Conservation (phyloP, 2,329 filamentous ascomycete species). For the Gliomastix tumulicola region DNA sequence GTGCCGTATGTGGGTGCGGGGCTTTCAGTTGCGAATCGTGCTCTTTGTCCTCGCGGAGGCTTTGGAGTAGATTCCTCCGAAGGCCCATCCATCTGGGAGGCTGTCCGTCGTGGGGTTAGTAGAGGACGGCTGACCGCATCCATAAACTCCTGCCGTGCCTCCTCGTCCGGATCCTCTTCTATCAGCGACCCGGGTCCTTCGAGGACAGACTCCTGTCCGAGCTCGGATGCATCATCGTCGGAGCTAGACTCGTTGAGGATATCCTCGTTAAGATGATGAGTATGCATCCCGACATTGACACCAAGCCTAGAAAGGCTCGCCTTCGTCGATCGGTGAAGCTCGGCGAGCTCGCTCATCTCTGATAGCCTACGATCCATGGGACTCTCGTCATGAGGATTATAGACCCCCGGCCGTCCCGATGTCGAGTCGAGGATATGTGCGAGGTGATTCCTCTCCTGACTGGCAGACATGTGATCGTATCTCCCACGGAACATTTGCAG, state of each 20-base stretch:
- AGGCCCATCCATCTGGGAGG: too few species aligned
- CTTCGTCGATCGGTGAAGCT: slow-evolving; percentile 37
- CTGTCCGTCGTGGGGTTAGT: too few species aligned
- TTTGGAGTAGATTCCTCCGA: too few species aligned
- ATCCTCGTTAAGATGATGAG: slow-evolving; percentile 60
- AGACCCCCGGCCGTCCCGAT: slow-evolving; percentile 31
- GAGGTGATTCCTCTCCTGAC: slow-evolving; percentile 35
- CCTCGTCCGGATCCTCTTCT: too few species aligned
- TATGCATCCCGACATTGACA: slow-evolving; percentile 67
- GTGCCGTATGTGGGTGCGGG: slow-evolving; percentile 23
- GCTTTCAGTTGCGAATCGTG: too few species aligned
- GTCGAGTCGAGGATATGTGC: slow-evolving; percentile 36
- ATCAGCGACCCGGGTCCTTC: too few species aligned
- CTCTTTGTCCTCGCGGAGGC: too few species aligned
- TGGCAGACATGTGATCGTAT: slow-evolving; percentile 23
- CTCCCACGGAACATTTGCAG: slow-evolving; percentile 49
- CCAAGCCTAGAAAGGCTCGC: slow-evolving; percentile 52
- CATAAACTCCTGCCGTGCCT: too few species aligned
- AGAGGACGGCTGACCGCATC: too few species aligned
- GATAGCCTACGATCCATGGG: not conserved
- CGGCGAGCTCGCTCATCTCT: slow-evolving; percentile 5
- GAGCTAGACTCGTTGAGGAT: slow-evolving; percentile 39
- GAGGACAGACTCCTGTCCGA: too few species aligned
- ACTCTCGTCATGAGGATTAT: slow-evolving; percentile 30
- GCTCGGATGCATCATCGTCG: slow-evolving; percentile 21